Base-by-base conservation (phyloP, 371 early-diverging fungal species). In the Apophysomyces ossiformis region DNA sequence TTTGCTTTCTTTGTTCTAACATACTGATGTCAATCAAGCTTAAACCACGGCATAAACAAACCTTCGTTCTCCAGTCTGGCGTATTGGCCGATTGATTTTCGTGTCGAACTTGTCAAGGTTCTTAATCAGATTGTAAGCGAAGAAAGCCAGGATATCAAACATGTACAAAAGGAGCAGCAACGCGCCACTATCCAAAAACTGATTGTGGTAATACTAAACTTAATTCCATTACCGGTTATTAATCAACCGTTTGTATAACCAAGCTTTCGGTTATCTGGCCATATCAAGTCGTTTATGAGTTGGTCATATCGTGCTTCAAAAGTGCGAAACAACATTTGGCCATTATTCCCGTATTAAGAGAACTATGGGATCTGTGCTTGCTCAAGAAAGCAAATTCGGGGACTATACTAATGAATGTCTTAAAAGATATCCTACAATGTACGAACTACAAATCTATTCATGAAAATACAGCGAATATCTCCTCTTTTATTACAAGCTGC, bases 181-280 rank as follows among this genome's bases (percentile, higher is more conserved):
- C 26, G 45, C 56, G 36, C 38, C 38, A 37, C 46, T 32, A 4
- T 61, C 8, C 47, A 41, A 16, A 60, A 70, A 8, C 38, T 69
- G 16, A 37, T 36, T 26, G 36, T 32, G 12, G 69, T 69, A 26
- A 26, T 26, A 26, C 32, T 26, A 2, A 26, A 26, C 32, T 26
- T 26, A 2, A 26, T 26, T 26, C 32, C 32, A 2, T 26, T 26
- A 26, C 32, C 32, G 32, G 36, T 4, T 37, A 12, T 57, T 37
- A n/a, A 35, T 39, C 11, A 21, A 3, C 44, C 5, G 2, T 50
- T 44, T 69, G 21, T 45, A 37, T 38, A 35, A 37, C 18, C 26
- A 11, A 75, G 76, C 45, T 76, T 9, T 67, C 71, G n/a, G 50
- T 73, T 0, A 37, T 76, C 46, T 68, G 69, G 66, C 76, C 76